Conservation (phyloP, 1,284 basidiomycete species). For the Apiotrichum sp. region DNA sequence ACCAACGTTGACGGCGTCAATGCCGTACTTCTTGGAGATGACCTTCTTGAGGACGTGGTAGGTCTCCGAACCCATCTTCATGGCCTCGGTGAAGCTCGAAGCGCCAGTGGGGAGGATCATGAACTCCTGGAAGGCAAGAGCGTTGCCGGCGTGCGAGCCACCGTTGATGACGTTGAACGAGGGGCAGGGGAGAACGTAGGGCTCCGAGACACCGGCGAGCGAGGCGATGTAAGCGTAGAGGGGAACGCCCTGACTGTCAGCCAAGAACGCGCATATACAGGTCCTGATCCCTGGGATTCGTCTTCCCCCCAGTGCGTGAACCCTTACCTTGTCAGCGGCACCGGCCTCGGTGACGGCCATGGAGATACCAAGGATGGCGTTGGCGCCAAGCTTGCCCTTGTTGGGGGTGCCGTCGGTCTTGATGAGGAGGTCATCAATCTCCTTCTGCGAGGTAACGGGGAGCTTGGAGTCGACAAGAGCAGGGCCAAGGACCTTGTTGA, state of each 20-base stretch:
- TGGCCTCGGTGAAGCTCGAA: conserved; percentile 83
- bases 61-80: conserved; percentile 97
- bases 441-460: conserved; percentile 86
- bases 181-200: conserved; percentile 84
- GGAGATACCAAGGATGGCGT: conserved; percentile 98
- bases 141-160: conserved; percentile 98
- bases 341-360: conserved; percentile 93
- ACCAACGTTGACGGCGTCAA: conserved; percentile 98
- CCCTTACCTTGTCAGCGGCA: conserved; percentile 70
- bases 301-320: too few species aligned
- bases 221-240: conserved; percentile 96
- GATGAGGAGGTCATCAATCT: conserved; percentile 97
- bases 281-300: too few species aligned
- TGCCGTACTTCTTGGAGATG: conserved; percentile 98
- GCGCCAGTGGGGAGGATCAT: conserved; percentile 98
- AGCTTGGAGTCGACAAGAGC: conserved; percentile 81
- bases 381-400: conserved; percentile 99
- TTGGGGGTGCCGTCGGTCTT: conserved; percentile 96
- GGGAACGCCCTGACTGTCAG: conserved; percentile 61
- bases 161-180: conserved; percentile 99
- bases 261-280: too few species aligned
- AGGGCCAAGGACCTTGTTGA: conserved; percentile 87
- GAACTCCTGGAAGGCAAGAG: conserved; percentile 99
- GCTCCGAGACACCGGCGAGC: conserved; percentile 87
- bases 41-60: conserved; percentile 99